phyloP scores from a whole-genome alignment of 176 grass and related monocot genomes.

The Triticum dicoccoides region DNA sequence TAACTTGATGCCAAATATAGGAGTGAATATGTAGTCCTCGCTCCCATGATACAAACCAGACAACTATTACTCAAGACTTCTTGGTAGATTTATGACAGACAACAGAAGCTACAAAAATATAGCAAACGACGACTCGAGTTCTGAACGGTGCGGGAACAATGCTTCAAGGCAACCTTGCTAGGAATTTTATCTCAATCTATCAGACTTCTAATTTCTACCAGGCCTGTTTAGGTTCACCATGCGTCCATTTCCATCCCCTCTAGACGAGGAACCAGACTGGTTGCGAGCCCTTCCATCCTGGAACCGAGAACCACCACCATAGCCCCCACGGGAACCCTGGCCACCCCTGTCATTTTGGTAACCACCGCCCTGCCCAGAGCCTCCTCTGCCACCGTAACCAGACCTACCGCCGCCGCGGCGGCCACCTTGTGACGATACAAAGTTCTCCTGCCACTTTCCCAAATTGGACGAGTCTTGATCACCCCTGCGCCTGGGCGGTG shows the following conservation, averaged over 20 bases:
- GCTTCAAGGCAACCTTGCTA: constrained; percentile 33
- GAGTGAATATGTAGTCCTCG: constrained; percentile 28
- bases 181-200: constrained; percentile 21
- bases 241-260: constrained; percentile 50
- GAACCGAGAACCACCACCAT: constrained; percentile 44
- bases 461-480: constrained; percentile 57
- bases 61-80: not conserved
- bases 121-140: not conserved
- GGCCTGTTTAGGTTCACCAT: constrained; percentile 85
- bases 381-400: constrained; percentile 61
- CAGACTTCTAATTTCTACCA: constrained; percentile 53
- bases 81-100: not conserved
- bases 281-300: constrained; percentile 50
- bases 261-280: constrained; percentile 18
- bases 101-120: constrained; percentile 20
- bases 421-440: constrained; percentile 49
- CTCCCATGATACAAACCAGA: not conserved
- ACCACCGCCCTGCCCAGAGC: constrained; percentile 53
- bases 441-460: constrained; percentile 86
- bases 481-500: constrained; percentile 65
- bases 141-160: not conserved
- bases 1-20: constrained; percentile 11
- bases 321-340: constrained; percentile 51
- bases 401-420: constrained; percentile 56
- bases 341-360: constrained; percentile 61